These are phyloP conservation scores for Cantharellus cinnabarinus DNA, from an alignment of 768 basidiomycete species.

Conservation along the genomic window DNA sequence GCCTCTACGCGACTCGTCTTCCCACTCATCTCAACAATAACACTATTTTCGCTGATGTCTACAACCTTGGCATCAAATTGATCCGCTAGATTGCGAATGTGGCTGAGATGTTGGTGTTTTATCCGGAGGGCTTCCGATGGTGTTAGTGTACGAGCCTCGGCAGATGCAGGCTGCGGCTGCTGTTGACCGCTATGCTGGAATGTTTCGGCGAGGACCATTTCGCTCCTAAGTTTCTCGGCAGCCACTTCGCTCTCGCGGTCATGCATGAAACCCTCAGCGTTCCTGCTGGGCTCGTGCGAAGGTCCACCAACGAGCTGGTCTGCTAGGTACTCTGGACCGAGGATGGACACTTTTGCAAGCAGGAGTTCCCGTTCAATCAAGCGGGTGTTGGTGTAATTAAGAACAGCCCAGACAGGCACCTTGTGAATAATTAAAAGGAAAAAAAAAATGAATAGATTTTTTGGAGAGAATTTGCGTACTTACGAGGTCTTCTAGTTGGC, in stretches of 20 bases:
- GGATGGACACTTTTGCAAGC: slow-evolving; percentile 89
- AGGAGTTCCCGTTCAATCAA: slow-evolving; percentile 85
- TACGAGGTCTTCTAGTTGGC: slow-evolving; percentile 92
- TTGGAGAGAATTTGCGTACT: slow-evolving; percentile 15
- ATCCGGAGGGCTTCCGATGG: slow-evolving; percentile 73
- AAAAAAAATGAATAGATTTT: not conserved
- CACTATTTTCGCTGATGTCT: slow-evolving; percentile 84
- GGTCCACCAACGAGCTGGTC: slow-evolving; percentile 76
- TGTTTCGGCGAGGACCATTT: slow-evolving; percentile 50
- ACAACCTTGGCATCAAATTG: slow-evolving; percentile 90
- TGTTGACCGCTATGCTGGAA: slow-evolving; percentile 35
- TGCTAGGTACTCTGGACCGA: slow-evolving; percentile 92
- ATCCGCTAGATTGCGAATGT: slow-evolving; percentile 60
- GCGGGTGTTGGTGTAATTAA: slow-evolving; percentile 89
- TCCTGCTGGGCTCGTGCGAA: slow-evolving; percentile 50
- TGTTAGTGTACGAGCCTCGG: slow-evolving; percentile 24
- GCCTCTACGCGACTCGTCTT: slow-evolving; percentile 85
- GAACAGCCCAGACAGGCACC: slow-evolving; percentile 99
- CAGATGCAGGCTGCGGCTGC: slow-evolving; percentile 19
- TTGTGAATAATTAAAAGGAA: slow-evolving; percentile 15
- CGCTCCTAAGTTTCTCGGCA: slow-evolving; percentile 39
- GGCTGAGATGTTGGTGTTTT: slow-evolving; percentile 76
- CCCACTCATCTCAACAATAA: slow-evolving; percentile 87
- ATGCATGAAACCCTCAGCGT: not conserved
- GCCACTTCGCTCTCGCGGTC: slow-evolving; percentile 7